Evolutionary conservation across 176 grass and related monocot genomes (phyloP).

Genomic region (Carex littledalei): DNA sequence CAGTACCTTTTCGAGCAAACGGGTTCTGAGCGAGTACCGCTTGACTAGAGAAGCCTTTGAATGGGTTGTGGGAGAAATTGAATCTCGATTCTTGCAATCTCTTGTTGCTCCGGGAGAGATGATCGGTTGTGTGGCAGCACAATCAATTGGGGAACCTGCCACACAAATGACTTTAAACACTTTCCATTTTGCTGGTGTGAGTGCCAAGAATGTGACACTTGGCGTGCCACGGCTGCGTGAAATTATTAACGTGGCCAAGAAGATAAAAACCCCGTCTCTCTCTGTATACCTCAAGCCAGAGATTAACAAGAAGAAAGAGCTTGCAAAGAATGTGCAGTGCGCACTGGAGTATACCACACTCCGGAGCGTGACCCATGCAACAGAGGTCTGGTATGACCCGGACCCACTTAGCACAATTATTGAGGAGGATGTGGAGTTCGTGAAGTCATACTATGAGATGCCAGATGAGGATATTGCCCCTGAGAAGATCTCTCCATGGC

Average conservation of each 20-base stretch:
- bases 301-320: constrained; percentile 78
- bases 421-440: constrained; percentile 95
- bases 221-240: constrained; percentile 93
- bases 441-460: constrained; percentile 95
- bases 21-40: constrained; percentile 88
- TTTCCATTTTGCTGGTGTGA: constrained; percentile 99
- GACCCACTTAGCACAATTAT: constrained; percentile 87
- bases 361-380: constrained; percentile 96
- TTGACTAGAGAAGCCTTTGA: constrained; percentile 98
- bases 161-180: constrained; percentile 97
- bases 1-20: constrained; percentile 93
- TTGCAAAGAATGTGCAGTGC: constrained; percentile 98
- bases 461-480: constrained; percentile 90
- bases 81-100: constrained; percentile 91
- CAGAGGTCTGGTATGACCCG: constrained; percentile 94
- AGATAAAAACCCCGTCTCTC: constrained; percentile 90
- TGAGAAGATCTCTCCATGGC: constrained; percentile 91
- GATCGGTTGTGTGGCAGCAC: constrained; percentile 98
- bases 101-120: constrained; percentile 92
- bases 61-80: constrained; percentile 97
- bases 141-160: constrained; percentile 93
- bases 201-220: constrained; percentile 99
- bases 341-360: constrained; percentile 94
- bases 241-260: constrained; percentile 99
- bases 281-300: constrained; percentile 85